phyloP scores from a whole-genome alignment of 208 protist species.

The Jaenimonas drosophilae region DNA sequence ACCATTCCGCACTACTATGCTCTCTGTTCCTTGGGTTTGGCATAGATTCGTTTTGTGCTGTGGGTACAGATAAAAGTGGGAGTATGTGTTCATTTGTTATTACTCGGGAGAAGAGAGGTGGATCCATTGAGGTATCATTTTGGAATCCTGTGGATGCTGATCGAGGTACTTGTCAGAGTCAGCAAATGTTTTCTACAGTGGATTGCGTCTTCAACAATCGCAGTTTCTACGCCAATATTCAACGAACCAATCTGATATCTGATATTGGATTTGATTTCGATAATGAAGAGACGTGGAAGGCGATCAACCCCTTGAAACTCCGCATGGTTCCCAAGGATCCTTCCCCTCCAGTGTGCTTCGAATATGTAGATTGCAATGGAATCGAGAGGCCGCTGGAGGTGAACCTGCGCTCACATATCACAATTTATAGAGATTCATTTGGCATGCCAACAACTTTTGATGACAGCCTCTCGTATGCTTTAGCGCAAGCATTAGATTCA shows the following conservation, averaged over 20 bases:
- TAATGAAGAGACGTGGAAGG: constrained; percentile 88
- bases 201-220: constrained; percentile 84
- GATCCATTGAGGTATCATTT: constrained; percentile 37
- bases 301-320: constrained; percentile 84
- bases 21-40: constrained; percentile 88
- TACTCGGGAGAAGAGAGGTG: constrained; percentile 21
- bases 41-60: constrained; percentile 80
- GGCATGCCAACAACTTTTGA: constrained; percentile 70
- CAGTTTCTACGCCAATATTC: constrained; percentile 84
- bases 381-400: constrained; percentile 49
- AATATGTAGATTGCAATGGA: constrained; percentile 13
- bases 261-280: constrained; percentile 74
- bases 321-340: constrained; percentile 73
- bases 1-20: constrained; percentile 84
- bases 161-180: constrained; percentile 22
- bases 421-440: constrained; percentile 57
- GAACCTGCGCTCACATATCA: constrained; percentile 29
- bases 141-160: constrained; percentile 80
- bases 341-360: constrained; percentile 47
- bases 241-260: constrained; percentile 38
- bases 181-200: constrained; percentile 45
- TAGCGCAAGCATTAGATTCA: constrained; percentile 65
- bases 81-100: constrained; percentile 67
- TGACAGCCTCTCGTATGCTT: constrained; percentile 60
- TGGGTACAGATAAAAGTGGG: constrained; percentile 40